Base-by-base conservation (phyloP, 495 filamentous ascomycete species). In the Penicillium simplicissimum region DNA sequence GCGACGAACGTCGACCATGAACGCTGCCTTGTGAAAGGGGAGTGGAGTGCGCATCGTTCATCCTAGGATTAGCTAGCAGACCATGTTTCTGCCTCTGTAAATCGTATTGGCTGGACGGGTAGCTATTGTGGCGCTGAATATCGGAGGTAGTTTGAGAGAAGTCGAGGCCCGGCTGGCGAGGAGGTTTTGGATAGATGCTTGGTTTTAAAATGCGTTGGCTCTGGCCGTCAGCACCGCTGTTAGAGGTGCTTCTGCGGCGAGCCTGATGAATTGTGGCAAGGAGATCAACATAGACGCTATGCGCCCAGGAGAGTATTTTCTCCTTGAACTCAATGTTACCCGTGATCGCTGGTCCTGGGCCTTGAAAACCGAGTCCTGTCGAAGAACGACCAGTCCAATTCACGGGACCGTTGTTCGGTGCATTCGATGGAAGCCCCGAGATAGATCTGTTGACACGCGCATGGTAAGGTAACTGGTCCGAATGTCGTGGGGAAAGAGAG, bases 281-380 rank as follows among this genome's bases (percentile, higher is more conserved):
- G 4, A 98, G 84, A 66, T 96, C 91, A 38, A 93, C 85, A 76
- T 98, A 98, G 23, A 94, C 86, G 54, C 84, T 83, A 71, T 97
- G 91, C 34, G 95, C 95, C 85, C 90, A 93, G 15, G 88, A 82
- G 47, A 97, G 80, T 7, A 89, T 86, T 62, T 88, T 90, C 71
- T 97, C 94, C 63, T 89, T 90, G 70, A 90, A 92, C 63, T 87
- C 84, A 6, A 79, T 73, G 66, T 85, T 90, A 3, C 57, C 70
- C 8, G 71, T 65, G 0, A 72, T 69, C 6, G 68, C 43, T 19
- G 68, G 55, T 9, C 57, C 67, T 31, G 66, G 51, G 25, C 42
- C 56, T 48, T 75, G 74, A 38, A 74, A 64, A 28, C 62, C 62
- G 47, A 53, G 63, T 28, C 33, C 66, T 21, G 23, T 64, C 14